Base-by-base conservation (phyloP, 768 basidiomycete species). In the Tephrocybe sp. region DNA sequence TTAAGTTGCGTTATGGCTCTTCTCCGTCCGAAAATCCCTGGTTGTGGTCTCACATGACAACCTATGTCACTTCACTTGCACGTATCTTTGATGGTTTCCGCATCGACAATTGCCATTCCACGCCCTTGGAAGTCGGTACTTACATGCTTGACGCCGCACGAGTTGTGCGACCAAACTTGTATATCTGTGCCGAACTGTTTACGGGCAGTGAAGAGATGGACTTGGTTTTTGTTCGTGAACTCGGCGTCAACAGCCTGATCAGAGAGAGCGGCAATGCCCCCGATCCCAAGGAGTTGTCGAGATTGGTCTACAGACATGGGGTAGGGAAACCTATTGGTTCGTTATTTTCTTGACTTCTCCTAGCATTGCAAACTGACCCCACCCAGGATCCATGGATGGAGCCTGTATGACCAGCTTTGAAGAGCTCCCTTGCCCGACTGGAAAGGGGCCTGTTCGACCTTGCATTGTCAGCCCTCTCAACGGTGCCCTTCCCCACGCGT, bases 21-120 rank as follows among this genome's bases (percentile, higher is more conserved):
- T 77, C 77, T 6, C 87, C 88, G 2, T 71, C 78, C 1, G 85
- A 86, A 55, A 97, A 94, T 65, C 93, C 93, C 0, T 97, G 91
- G 91, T 72, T 98, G 36, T 99, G 97, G 97, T 64, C 79, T 27
- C 86, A 93, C 68, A 97, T 98, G 83, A 85, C 77, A 10, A 70
- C 74, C 45, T 98, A 99, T 58, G 90, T 94, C 49, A 77, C 76
- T 42, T 75, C 76, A 8, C 84, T 98, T 22, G 97, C 95, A 0
- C 71, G 69, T 31, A 78, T 80, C 7, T 99, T 97, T 63, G 88
- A 97, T 52, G 97, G 97, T 9, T 99, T 99, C 79, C 83, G 97
- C 23, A 87, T 99, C 59, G 97, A 99, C 69, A 99, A 99, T 63
- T 97, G 93, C 54, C 95, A 99, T 69, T 98, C 95, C 3, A 99